Conservation (phyloP, 257 asterid genomes). For the Nicotiana benthamiana region DNA sequence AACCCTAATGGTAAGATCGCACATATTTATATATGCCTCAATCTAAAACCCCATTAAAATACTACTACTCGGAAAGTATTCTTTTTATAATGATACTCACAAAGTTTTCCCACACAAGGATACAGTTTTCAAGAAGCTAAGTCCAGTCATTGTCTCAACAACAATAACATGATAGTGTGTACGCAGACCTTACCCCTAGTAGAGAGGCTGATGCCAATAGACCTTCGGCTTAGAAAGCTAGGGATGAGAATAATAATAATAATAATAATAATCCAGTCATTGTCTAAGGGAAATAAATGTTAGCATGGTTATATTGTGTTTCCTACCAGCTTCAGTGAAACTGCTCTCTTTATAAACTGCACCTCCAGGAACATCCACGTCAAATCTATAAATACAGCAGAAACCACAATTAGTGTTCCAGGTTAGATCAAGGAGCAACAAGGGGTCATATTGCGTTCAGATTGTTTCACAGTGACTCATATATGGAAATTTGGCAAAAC, state of each 20-base stretch:
- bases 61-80: background rate
- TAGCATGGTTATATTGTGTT: background rate
- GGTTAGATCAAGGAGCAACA: background rate
- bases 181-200: too few relatives aligned
- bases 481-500: background rate
- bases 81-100: too few relatives aligned
- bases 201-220: too few relatives aligned
- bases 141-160: background rate
- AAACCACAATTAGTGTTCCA: background rate
- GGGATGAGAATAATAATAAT: too few relatives aligned
- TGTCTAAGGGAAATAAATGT: background rate
- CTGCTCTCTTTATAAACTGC: conserved; percentile 94
- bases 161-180: too few relatives aligned
- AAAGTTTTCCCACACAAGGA: background rate
- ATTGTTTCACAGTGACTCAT: background rate
- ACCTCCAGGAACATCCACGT: conserved; percentile 95
- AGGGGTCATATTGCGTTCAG: background rate
- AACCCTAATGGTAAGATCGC: background rate
- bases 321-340: conserved; percentile 73
- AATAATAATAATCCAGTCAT: background rate
- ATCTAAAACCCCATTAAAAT: background rate
- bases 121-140: background rate
- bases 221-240: too few relatives aligned
- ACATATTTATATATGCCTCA: background rate
- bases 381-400: conserved; percentile 38